Base-by-base conservation (phyloP, 2,329 filamentous ascomycete species). In the Fusarium torulosum region DNA sequence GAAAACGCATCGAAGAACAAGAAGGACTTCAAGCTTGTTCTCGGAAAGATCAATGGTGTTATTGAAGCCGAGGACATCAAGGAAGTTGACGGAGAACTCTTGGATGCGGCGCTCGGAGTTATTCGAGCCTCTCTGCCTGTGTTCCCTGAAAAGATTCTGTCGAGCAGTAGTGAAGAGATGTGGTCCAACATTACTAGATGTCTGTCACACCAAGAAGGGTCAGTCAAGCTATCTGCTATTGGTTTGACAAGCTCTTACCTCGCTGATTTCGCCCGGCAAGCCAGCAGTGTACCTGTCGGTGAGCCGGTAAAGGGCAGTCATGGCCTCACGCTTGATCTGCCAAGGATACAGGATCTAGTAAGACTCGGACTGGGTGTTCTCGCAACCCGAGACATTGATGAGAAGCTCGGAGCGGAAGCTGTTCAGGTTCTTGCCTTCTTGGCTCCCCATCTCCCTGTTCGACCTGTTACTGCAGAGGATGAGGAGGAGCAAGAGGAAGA, bases 361-460 rank as follows among this genome's bases (percentile, higher is more conserved):
- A 81, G 83, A 15, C 78, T 85, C 14, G 78, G 79, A 0, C 78
- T 86, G 9, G 78, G 80, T 45, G 83, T 86, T 19, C 75, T 97
- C 43, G 88, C 88, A 46, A 87, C 86, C 0, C 85, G 51, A 53
- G 86, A 88, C 23, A 79, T 95, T 9, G 89, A 90, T 17, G 90
- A 96, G 73, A 85, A 88, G 11, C 82, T 98, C n/a, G 92, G 92
- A 2, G 84, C 88, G 41, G 93, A 97, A 75, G 89, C 89, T 14
- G 88, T 92, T 6, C 91, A 93, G 68, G 93, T 97, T 66, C 82
- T 97, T 35, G 85, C 95, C 37, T 97, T 97, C 82, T 83, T 99
- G 0, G 92, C 90, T 41, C 88, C 81, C 21, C 84, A 84, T 59
- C 78, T 88, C 15, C 79, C 81, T 19, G 71, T 75, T 13, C 74